These are phyloP conservation scores for Quercus variabilis DNA, from an alignment of 306 rosid species.

Conservation along the genomic window DNA sequence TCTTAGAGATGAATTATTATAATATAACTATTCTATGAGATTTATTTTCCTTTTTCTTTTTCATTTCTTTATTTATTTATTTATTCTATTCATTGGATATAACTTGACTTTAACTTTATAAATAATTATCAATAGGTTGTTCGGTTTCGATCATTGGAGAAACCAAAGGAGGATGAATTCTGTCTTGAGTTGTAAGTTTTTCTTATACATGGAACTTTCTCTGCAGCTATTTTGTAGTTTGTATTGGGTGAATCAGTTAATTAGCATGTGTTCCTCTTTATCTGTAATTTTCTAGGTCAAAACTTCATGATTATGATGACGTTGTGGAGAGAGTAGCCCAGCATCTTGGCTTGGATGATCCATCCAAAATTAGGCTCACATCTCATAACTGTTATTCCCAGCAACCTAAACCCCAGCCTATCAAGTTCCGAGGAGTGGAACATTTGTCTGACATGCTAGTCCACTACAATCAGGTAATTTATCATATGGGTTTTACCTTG, in stretches of 20 bases:
- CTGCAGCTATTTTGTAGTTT: neutral
- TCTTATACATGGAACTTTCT: neutral
- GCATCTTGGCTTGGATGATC: conserved; percentile 46
- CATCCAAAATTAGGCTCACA: conserved; percentile 46
- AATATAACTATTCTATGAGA: neutral
- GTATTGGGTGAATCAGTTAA: neutral
- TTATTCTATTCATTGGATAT: neutral
- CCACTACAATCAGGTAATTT: conserved; percentile 46
- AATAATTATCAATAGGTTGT: conserved; percentile 29
- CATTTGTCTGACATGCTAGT: conserved; percentile 48
- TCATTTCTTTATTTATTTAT: neutral
- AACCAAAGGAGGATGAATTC: conserved; percentile 49
- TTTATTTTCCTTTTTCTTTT: neutral
- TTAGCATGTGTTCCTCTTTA: neutral
- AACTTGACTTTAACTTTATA: neutral
- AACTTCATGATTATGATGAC: conserved; percentile 44
- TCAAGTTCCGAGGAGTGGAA: conserved; percentile 44
- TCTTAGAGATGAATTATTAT: too few relatives aligned
- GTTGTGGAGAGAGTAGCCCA: conserved; percentile 48
- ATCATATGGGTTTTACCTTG: neutral
- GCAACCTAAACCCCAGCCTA: conserved; percentile 53
- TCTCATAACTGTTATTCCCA: conserved; percentile 51
- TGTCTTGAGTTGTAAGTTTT: conserved; percentile 39
- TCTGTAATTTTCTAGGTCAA: conserved; percentile 27
- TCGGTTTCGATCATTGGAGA: conserved; percentile 43